Conservation (phyloP, 257 asterid species). For the Eustoma russellianum region DNA sequence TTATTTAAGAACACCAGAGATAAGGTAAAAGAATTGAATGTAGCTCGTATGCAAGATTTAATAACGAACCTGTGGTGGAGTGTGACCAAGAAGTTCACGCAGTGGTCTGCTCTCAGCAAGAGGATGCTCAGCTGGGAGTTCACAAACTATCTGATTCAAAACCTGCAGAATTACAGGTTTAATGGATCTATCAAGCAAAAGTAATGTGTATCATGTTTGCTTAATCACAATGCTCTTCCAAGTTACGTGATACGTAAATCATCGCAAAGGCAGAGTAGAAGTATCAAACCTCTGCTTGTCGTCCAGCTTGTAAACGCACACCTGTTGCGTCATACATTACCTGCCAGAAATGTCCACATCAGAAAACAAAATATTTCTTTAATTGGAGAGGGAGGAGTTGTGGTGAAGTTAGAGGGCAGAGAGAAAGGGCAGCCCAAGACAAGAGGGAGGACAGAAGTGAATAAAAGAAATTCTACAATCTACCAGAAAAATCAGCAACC, state of each 20-base stretch:
- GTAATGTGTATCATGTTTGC: background rate
- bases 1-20: no score
- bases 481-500: no score
- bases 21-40: no score
- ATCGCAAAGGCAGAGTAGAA: slow-evolving; percentile 6
- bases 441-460: no score
- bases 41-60: no score
- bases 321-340: slow-evolving; percentile 99
- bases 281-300: slow-evolving; percentile 86
- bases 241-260: background rate
- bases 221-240: background rate
- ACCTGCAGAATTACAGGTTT: slow-evolving; percentile 38
- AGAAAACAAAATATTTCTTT: background rate
- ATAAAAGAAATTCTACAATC: no score
- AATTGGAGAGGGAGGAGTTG: no score
- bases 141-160: slow-evolving; percentile 80
- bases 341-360: slow-evolving; percentile 28
- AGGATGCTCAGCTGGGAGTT: slow-evolving; percentile 97
- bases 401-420: no score
- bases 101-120: slow-evolving; percentile 86
- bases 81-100: slow-evolving; percentile 97
- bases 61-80: slow-evolving; percentile 75
- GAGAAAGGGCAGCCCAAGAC: no score
- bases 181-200: background rate
- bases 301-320: slow-evolving; percentile 93